Conservation (phyloP, 1,284 basidiomycete species). For the Ustanciosporium gigantosporum region DNA sequence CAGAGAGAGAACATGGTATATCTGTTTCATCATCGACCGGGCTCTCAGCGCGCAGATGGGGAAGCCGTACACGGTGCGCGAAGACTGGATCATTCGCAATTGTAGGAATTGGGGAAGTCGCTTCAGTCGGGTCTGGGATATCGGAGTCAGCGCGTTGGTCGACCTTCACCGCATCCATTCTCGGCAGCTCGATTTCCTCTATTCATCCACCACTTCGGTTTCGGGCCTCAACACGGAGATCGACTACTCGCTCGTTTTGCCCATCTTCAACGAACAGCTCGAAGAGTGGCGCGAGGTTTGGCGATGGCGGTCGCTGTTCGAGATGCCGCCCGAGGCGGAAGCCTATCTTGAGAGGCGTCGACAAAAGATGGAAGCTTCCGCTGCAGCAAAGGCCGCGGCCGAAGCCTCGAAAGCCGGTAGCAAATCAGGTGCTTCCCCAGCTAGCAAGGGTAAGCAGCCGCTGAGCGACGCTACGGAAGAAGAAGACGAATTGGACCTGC, state of each 20-base stretch:
- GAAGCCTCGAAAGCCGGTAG: constrained; percentile 2
- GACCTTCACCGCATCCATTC: constrained; percentile 63
- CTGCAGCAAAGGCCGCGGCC: constrained; percentile 10
- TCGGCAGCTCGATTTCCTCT: constrained; percentile 84
- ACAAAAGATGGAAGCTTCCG: constrained; percentile 1
- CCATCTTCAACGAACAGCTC: constrained; percentile 80
- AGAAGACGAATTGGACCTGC: constrained; percentile 49
- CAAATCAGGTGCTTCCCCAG: background rate
- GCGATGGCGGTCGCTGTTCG: constrained; percentile 58
- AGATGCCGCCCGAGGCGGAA: constrained; percentile 16
- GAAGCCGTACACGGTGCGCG: constrained; percentile 80
- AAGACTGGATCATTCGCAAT: constrained; percentile 82
- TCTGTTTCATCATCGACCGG: constrained; percentile 86
- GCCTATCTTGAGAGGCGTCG: constrained; percentile 22
- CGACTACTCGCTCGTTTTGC: constrained; percentile 81
- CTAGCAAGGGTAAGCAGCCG: background rate
- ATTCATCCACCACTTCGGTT: constrained; percentile 77
- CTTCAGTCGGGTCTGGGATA: constrained; percentile 54
- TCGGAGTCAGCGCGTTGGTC: constrained; percentile 50
- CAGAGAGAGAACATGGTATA: constrained; percentile 88
- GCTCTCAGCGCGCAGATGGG: constrained; percentile 85
- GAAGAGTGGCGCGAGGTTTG: constrained; percentile 72
- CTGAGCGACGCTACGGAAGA: constrained; percentile 2
- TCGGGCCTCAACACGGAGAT: constrained; percentile 84
- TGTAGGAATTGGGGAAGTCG: constrained; percentile 69